These are phyloP conservation scores for Penicillium robsamsonii DNA, from an alignment of 495 filamentous ascomycete species.

Conservation along the genomic window DNA sequence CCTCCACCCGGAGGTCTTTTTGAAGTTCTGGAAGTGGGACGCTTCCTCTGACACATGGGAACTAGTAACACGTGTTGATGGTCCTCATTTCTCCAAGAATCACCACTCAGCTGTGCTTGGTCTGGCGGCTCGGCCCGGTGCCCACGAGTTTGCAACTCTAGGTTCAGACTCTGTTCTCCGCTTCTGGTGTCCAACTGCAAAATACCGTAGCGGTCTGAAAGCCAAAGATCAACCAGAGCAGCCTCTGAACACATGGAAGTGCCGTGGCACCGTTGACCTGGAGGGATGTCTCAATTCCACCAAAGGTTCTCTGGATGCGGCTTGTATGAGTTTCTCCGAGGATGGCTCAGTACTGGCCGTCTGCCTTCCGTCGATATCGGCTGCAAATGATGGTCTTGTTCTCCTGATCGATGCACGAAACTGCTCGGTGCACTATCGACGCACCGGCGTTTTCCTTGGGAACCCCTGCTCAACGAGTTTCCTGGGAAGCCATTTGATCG, in stretches of 20 bases:
- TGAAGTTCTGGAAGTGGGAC: conserved; percentile 90
- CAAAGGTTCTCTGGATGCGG: conserved; percentile 32
- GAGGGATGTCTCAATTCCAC: conserved; percentile 34
- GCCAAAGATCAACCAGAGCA: conserved; percentile 52
- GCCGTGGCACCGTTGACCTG: conserved; percentile 58
- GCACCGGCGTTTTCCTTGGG: conserved; percentile 33
- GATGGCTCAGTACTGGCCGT: conserved; percentile 85
- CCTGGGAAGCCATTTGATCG: conserved; percentile 35
- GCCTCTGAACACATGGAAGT: conserved; percentile 68
- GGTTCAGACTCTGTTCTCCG: conserved; percentile 75
- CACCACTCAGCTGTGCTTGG: conserved; percentile 62
- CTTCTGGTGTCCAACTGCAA: conserved; percentile 70
- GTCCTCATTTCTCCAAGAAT: conserved; percentile 63
- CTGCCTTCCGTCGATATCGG: conserved; percentile 34
- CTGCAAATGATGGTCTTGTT: conserved; percentile 25
- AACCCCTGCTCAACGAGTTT: conserved; percentile 33
- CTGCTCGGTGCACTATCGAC: conserved; percentile 34
- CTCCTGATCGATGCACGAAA: conserved; percentile 39
- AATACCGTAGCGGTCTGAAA: conserved; percentile 60
- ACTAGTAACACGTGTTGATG: conserved; percentile 75
- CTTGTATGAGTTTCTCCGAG: conserved; percentile 67
- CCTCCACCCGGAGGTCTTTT: conserved; percentile 60
- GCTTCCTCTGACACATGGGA: conserved; percentile 62
- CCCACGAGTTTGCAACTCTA: conserved; percentile 73
- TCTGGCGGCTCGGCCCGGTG: conserved; percentile 63